Evolutionary conservation across 2,329 filamentous ascomycete species (phyloP).

Genomic region (Helotiales sp.): DNA sequence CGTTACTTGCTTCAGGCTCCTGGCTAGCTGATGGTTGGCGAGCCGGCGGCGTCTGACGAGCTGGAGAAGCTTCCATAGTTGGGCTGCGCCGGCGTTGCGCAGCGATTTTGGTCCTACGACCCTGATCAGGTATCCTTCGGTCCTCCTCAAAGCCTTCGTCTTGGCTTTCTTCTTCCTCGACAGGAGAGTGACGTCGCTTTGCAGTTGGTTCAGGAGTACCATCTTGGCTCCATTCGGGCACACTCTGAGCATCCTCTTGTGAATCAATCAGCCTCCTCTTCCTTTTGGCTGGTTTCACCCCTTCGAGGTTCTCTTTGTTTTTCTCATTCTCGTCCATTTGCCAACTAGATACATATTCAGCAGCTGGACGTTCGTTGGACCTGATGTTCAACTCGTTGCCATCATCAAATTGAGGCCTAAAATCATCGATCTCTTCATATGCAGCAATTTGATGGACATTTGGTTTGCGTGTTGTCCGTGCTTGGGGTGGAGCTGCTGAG

Average conservation of each 20-base stretch:
- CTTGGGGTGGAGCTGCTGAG: not conserved
- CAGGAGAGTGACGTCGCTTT: not conserved
- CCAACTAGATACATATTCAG: not conserved
- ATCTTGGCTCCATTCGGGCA: constrained; percentile 22
- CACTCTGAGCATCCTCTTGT: constrained; percentile 20
- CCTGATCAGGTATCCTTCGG: constrained; percentile 18
- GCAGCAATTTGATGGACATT: not conserved
- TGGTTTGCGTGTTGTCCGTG: not conserved
- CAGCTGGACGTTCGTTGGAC: constrained; percentile 5
- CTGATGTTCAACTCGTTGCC: constrained; percentile 1
- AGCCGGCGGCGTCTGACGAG: constrained; percentile 6
- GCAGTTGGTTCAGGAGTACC: not conserved
- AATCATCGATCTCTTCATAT: not conserved
- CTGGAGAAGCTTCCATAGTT: not conserved
- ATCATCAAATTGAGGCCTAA: not conserved
- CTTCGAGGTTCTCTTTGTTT: constrained; percentile 33
- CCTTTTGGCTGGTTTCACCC: not conserved
- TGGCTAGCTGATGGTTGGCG: not conserved
- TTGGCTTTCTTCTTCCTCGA: constrained; percentile 20
- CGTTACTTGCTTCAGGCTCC: constrained; percentile 12
- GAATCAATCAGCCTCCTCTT: constrained; percentile 23
- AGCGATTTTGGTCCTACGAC: constrained; percentile 11
- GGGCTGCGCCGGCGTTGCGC: constrained; percentile 1
- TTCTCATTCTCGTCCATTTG: constrained; percentile 16
- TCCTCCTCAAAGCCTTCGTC: constrained; percentile 29